These are phyloP conservation scores for Sphenostylis stenocarpa DNA, from an alignment of 306 rosid species.

Conservation along the genomic window DNA sequence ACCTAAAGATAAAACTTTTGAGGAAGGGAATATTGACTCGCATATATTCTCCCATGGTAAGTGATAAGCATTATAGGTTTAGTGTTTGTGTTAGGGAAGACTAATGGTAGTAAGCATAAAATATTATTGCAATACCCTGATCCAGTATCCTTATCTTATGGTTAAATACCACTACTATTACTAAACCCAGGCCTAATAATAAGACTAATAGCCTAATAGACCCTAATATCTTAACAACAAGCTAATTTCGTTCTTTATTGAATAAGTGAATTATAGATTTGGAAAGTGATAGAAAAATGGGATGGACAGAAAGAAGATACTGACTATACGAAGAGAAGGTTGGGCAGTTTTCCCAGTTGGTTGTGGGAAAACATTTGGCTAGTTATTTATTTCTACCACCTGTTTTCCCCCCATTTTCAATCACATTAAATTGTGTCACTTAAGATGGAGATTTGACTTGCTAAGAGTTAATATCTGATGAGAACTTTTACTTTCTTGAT, in stretches of 20 bases:
- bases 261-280: not conserved
- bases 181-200: not conserved
- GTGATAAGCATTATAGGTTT: not conserved
- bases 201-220: not conserved
- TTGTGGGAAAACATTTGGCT: slow-evolving; percentile 1
- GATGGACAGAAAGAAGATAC: not conserved
- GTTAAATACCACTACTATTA: not conserved
- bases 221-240: not conserved
- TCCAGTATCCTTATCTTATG: not conserved
- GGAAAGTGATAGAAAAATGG: not conserved
- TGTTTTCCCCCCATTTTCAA: not conserved
- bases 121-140: not conserved
- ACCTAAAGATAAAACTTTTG: slow-evolving; percentile 69
- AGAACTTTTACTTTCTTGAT: slow-evolving; percentile 3
- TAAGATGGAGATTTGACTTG: not conserved
- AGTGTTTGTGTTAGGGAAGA: not conserved
- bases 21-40: slow-evolving; percentile 93
- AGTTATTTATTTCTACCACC: not conserved
- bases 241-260: slow-evolving; percentile 10
- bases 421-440: not conserved
- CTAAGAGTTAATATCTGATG: not conserved
- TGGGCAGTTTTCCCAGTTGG: not conserved
- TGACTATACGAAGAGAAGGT: slow-evolving; percentile 4
- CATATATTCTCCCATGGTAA: slow-evolving; percentile 85
- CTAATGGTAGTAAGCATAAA: not conserved